Conservation (phyloP, 1,139 yeast genomes). For the Yamadazyma spencermartinsiae region DNA sequence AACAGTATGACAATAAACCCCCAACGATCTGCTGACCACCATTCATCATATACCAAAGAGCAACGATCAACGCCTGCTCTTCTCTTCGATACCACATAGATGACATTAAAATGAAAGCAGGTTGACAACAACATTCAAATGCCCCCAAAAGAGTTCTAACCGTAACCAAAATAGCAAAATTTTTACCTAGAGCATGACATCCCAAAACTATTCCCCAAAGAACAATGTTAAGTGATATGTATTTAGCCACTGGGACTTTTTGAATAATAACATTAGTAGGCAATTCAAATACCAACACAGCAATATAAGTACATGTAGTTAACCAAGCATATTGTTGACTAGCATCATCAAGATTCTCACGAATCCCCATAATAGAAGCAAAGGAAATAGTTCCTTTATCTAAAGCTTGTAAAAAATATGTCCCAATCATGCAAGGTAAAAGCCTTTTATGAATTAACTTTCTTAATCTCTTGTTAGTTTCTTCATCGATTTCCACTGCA, state of each 20-base stretch:
- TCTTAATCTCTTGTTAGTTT: slow-evolving; percentile 20
- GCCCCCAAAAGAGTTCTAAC: slow-evolving; percentile 42
- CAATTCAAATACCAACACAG: slow-evolving; percentile 50
- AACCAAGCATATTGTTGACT: slow-evolving; percentile 42
- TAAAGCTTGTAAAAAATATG: slow-evolving; percentile 45
- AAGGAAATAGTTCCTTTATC: slow-evolving; percentile 48
- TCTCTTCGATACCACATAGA: slow-evolving; percentile 43
- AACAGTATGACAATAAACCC: slow-evolving; percentile 42
- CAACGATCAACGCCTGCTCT: slow-evolving; percentile 39
- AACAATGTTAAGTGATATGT: slow-evolving; percentile 33
- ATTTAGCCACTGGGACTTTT: slow-evolving; percentile 37
- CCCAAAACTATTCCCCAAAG: slow-evolving; percentile 46
- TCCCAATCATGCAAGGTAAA: slow-evolving; percentile 37
- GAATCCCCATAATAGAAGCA: slow-evolving; percentile 54
- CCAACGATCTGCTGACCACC: slow-evolving; percentile 45
- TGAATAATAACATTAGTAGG: slow-evolving; percentile 40
- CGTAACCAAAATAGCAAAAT: slow-evolving; percentile 41
- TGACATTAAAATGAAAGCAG: slow-evolving; percentile 41
- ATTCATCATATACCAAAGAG: slow-evolving; percentile 40
- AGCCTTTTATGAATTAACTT: slow-evolving; percentile 23
- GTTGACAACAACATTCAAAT: slow-evolving; percentile 46
- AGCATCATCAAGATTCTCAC: slow-evolving; percentile 23
- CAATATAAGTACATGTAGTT: slow-evolving; percentile 44
- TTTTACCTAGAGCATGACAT: slow-evolving; percentile 36
- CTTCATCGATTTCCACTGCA: slow-evolving; percentile 24